These are phyloP conservation scores for Lachancea fermentati DNA, from an alignment of 805 yeast genomes.

Conservation along the genomic window DNA sequence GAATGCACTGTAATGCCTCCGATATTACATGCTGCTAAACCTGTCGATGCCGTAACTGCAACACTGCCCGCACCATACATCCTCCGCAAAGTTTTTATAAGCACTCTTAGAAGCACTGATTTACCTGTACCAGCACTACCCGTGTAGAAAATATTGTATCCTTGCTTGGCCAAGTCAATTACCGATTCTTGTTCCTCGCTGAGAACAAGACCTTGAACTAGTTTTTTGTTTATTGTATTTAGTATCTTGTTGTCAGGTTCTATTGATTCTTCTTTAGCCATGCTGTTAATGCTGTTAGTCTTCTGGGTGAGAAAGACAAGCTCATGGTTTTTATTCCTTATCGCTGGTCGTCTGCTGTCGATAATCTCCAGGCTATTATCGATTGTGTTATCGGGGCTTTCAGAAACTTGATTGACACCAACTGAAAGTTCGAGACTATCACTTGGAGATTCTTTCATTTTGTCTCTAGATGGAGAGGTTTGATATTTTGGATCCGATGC, in stretches of 20 bases:
- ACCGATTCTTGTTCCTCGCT: slow-evolving; percentile 64
- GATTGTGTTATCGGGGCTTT: too few relatives aligned
- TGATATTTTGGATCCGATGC: too few relatives aligned
- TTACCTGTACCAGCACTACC: slow-evolving; percentile 99
- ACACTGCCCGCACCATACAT: slow-evolving; percentile 43
- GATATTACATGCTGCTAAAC: slow-evolving; percentile 75
- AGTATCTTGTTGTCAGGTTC: slow-evolving; percentile 3
- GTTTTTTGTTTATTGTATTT: slow-evolving; percentile 5
- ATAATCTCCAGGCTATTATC: neutral
- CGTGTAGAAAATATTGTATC: slow-evolving; percentile 77
- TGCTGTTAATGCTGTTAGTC: too few relatives aligned
- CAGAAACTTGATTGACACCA: too few relatives aligned
- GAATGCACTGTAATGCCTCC: slow-evolving; percentile 77
- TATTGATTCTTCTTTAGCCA: slow-evolving; percentile 5
- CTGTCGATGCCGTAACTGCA: slow-evolving; percentile 81
- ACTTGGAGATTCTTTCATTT: too few relatives aligned
- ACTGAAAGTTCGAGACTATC: too few relatives aligned
- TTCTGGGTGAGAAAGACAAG: slow-evolving; percentile 31
- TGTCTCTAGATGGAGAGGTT: too few relatives aligned
- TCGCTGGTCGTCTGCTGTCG: slow-evolving; percentile 1
- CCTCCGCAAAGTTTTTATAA: slow-evolving; percentile 47
- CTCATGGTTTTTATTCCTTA: slow-evolving; percentile 18
- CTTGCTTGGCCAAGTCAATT: slow-evolving; percentile 55
- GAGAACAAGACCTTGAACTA: slow-evolving; percentile 23
- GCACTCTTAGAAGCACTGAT: slow-evolving; percentile 68